Conservation (phyloP, 2,329 filamentous ascomycete genomes). For the Trichoderma semiorbis region DNA sequence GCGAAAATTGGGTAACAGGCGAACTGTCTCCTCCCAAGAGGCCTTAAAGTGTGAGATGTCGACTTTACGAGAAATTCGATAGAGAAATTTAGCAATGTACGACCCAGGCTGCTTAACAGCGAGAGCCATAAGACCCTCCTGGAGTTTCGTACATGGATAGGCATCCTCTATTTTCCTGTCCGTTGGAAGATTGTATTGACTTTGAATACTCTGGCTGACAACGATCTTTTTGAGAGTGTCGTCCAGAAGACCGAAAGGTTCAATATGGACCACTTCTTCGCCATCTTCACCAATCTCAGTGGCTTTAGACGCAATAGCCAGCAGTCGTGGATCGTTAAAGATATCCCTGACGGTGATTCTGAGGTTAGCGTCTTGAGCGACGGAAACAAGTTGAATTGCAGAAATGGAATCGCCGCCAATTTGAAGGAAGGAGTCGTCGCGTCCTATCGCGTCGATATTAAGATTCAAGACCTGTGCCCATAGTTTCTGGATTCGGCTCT, state of each 20-base stretch:
- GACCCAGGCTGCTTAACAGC: constrained; percentile 24
- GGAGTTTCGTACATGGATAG: constrained; percentile 37
- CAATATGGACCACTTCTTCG: not conserved
- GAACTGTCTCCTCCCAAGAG: constrained; percentile 22
- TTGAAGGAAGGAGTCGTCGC: constrained; percentile 22
- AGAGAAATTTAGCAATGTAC: constrained; percentile 23
- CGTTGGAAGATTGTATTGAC: not conserved
- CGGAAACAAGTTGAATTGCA: constrained; percentile 22
- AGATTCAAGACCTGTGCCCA: constrained; percentile 21
- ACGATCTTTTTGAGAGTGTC: not conserved
- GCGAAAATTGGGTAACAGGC: constrained; percentile 20
- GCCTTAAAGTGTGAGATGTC: constrained; percentile 19
- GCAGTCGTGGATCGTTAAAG: constrained; percentile 13
- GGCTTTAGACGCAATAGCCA: not conserved
- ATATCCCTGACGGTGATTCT: constrained; percentile 15
- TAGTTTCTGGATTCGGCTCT: constrained; percentile 33
- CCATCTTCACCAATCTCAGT: not conserved
- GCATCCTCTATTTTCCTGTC: constrained; percentile 28
- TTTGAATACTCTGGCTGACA: not conserved
- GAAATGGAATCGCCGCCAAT: constrained; percentile 25
- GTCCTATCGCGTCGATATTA: constrained; percentile 14
- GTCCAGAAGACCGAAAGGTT: not conserved
- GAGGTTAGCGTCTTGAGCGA: constrained; percentile 6
- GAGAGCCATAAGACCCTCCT: constrained; percentile 36
- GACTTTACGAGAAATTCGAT: constrained; percentile 8